These are phyloP conservation scores for Telfairia occidentalis DNA, from an alignment of 331 rosid species.

Conservation along the genomic window DNA sequence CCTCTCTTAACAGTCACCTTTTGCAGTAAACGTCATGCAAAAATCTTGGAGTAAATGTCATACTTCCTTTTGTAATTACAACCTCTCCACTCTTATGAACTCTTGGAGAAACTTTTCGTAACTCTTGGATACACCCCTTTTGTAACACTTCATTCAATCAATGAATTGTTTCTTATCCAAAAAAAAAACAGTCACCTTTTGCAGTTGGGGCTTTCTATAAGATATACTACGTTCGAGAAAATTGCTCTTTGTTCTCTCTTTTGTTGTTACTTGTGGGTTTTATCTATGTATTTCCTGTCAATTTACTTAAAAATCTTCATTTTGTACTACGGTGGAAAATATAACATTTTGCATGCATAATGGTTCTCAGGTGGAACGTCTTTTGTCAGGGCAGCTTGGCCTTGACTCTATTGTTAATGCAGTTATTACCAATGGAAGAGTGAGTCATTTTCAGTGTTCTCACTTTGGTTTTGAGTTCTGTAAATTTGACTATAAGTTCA, in stretches of 20 bases:
- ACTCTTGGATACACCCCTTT: no score
- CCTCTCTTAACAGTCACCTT: no score
- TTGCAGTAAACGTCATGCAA: no score
- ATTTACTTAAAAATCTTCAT: not conserved
- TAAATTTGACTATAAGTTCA: not conserved
- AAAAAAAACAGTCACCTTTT: not conserved
- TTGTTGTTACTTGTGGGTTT: not conserved
- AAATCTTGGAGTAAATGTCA: no score
- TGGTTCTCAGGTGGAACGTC: slow-evolving; percentile 47
- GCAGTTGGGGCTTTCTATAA: not conserved
- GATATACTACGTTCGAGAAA: not conserved
- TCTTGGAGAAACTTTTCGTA: no score
- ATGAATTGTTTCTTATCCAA: no score
- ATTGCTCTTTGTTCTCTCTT: not conserved
- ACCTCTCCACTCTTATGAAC: no score
- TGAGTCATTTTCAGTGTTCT: slow-evolving; percentile 26
- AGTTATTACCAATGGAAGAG: slow-evolving; percentile 97
- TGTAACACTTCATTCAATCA: no score
- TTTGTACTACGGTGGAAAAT: slow-evolving; percentile 3
- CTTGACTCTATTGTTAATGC: slow-evolving; percentile 59
- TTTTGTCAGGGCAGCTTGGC: slow-evolving; percentile 47
- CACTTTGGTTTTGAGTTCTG: not conserved
- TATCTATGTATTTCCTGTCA: not conserved
- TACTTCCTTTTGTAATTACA: no score
- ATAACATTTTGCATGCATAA: not conserved